Conservation (phyloP, 441 rosid species). For the Syzygium malaccense region DNA sequence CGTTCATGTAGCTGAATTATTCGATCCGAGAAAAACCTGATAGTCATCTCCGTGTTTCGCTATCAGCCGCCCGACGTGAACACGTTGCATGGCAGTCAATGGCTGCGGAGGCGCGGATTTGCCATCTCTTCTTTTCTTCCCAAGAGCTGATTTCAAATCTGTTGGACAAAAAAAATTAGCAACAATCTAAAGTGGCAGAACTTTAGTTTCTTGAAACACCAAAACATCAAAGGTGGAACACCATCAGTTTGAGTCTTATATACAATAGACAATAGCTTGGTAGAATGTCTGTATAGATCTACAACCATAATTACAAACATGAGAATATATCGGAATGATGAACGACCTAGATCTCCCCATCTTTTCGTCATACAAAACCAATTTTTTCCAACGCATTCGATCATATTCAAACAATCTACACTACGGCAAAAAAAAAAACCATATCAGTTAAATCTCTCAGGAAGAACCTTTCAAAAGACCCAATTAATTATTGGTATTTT, state of each 20-base stretch:
- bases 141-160: conserved; percentile 86
- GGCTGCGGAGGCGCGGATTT: conserved; percentile 66
- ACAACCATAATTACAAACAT: neutral
- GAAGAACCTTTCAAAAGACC: neutral
- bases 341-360: neutral
- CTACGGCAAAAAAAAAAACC: neutral
- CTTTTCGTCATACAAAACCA: neutral
- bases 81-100: conserved; percentile 71
- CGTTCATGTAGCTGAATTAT: conserved; percentile 31
- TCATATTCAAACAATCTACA: neutral
- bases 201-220: neutral
- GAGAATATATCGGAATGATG: neutral
- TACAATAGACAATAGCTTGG: neutral
- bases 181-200: neutral
- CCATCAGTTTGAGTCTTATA: neutral
- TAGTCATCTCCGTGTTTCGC: conserved; percentile 77
- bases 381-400: neutral
- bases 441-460: neutral
- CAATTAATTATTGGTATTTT: neutral
- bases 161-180: conserved; percentile 3
- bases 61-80: conserved; percentile 39
- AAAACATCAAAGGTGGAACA: neutral
- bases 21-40: conserved; percentile 65
- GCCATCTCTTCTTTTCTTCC: conserved; percentile 86
- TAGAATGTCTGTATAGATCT: neutral